These are phyloP conservation scores for Ophiostoma ips DNA, from an alignment of 2,329 filamentous ascomycete species.

Conservation along the genomic window DNA sequence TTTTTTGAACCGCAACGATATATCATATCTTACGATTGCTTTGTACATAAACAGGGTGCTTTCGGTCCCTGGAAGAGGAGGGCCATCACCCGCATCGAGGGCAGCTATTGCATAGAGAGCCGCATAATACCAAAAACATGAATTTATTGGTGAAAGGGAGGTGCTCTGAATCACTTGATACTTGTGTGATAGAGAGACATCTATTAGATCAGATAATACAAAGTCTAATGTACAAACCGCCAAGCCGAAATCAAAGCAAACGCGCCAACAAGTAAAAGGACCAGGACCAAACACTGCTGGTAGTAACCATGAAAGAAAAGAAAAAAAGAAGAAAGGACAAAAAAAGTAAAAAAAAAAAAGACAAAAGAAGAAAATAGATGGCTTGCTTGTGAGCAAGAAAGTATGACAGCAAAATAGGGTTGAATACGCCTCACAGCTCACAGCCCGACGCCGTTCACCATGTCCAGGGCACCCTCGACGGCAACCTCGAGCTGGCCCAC, in stretches of 20 bases:
- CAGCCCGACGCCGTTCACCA: conserved; percentile 41
- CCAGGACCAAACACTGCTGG: too few relatives aligned
- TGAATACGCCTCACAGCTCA: conserved; percentile 21
- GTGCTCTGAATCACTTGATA: too few relatives aligned
- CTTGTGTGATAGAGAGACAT: too few relatives aligned
- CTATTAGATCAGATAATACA: not conserved
- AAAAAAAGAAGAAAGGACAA: not conserved
- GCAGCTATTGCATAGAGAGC: not conserved
- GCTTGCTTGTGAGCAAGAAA: too few relatives aligned
- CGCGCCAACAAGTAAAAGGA: not conserved
- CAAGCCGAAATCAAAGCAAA: not conserved
- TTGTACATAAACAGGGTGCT: conserved; percentile 4
- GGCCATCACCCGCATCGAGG: not conserved
- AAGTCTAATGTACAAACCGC: too few relatives aligned
- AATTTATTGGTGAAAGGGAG: not conserved
- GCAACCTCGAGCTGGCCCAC: conserved; percentile 45
- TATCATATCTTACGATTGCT: not conserved
- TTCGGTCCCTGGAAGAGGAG: not conserved
- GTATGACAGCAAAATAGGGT: not conserved
- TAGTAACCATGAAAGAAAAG: not conserved
- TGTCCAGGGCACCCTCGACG: conserved; percentile 47
- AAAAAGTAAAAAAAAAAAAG: conserved; percentile 1
- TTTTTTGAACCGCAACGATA: not conserved
- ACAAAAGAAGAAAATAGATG: not conserved
- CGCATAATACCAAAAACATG: not conserved